A percentile compares a stretch with the other conserved stretches of the same genome.
Conservation (phyloP, 441 rosid species). For the Sinapis alba region DNA sequence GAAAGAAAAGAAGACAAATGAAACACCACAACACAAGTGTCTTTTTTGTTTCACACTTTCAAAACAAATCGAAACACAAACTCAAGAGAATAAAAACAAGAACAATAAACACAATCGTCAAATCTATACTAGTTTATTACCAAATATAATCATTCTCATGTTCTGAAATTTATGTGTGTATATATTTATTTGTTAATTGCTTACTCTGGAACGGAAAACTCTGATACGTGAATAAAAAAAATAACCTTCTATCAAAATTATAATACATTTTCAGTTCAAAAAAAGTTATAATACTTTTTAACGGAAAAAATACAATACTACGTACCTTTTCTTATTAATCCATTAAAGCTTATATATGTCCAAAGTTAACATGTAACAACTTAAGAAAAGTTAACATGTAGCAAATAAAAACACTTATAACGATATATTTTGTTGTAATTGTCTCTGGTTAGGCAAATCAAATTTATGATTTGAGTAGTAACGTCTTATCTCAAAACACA, state of each 20-base stretch:
- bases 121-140: not conserved
- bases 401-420: not conserved
- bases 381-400: not conserved
- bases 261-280: no score
- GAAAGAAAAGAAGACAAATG: constrained; percentile 1
- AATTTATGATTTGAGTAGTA: constrained; percentile 9
- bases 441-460: not conserved
- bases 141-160: not conserved
- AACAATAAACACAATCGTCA: not conserved
- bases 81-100: not conserved
- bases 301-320: not conserved
- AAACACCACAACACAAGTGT: constrained; percentile 3
- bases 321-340: not conserved
- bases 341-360: not conserved
- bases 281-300: no score
- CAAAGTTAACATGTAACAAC: not conserved
- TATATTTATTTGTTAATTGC: not conserved
- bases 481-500: constrained; percentile 24
- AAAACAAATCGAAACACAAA: not conserved
- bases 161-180: not conserved
- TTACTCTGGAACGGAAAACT: not conserved
- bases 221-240: not conserved
- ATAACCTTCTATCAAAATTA: not conserved
- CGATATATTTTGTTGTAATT: not conserved
- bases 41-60: not conserved